Conservation (phyloP, 768 basidiomycete species). For the Amanita rimosa region DNA sequence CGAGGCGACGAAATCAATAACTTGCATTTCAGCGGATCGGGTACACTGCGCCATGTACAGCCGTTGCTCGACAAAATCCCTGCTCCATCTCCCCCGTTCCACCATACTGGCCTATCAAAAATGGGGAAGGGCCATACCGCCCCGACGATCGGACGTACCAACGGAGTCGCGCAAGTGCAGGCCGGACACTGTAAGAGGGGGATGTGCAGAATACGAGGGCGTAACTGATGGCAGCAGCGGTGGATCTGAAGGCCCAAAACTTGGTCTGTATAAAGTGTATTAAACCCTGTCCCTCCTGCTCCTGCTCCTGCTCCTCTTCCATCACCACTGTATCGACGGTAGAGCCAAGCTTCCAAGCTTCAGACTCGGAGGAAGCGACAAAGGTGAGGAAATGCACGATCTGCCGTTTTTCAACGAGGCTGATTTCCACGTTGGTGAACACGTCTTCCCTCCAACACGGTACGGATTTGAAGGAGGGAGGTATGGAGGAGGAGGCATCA, state of each 20-base stretch:
- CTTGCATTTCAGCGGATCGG: conserved; percentile 44
- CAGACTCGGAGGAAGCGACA: conserved; percentile 58
- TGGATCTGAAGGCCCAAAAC: conserved; percentile 51
- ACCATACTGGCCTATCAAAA: conserved; percentile 94
- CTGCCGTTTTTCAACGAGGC: conserved; percentile 75
- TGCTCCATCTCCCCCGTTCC: conserved; percentile 1
- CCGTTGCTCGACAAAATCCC: conserved; percentile 39
- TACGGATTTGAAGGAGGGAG: conserved; percentile 45
- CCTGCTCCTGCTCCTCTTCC: too few species aligned
- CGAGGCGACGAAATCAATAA: conserved; percentile 41
- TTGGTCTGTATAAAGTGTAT: conserved; percentile 30
- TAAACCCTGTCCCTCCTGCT: conserved; percentile 33
- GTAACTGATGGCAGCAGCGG: conserved; percentile 56
- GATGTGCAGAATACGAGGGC: conserved; percentile 65
- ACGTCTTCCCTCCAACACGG: conserved; percentile 89
- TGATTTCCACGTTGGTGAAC: conserved; percentile 74
- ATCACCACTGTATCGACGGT: conserved; percentile 23
- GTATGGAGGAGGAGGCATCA: conserved; percentile 15
- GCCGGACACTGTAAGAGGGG: conserved; percentile 32
- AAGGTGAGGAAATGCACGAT: conserved; percentile 90
- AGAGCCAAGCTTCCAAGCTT: too few species aligned
- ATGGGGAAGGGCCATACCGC: conserved; percentile 72
- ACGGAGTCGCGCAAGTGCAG: conserved; percentile 59
- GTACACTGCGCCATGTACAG: conserved; percentile 34
- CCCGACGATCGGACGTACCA: conserved; percentile 71